Percentiles rank a stretch among this genome's conserved stretches.
phyloP scores from a whole-genome alignment of 2,329 filamentous ascomycete species.

The Verticillium tricorpus region DNA sequence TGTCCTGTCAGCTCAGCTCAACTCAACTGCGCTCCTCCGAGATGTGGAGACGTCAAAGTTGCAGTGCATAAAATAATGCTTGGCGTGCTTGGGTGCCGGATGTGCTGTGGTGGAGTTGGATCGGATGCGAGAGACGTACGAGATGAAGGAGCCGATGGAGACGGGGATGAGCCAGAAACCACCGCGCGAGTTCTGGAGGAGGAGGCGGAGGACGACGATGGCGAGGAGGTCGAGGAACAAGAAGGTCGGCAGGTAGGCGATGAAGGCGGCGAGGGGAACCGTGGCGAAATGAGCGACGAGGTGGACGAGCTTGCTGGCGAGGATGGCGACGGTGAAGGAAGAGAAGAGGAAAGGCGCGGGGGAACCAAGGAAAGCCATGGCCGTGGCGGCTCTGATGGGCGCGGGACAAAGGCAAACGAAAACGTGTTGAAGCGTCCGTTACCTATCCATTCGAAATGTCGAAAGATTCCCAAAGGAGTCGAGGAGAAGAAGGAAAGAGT shows the following conservation, averaged over 20 bases:
- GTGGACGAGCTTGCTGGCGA: constrained; percentile 22
- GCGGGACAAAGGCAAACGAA: not conserved
- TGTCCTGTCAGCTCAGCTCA: not conserved
- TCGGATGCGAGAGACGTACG: constrained; percentile 15
- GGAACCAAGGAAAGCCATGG: constrained; percentile 1
- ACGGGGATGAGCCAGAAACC: constrained; percentile 14
- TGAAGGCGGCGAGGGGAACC: constrained; percentile 20
- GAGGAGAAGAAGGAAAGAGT: not conserved
- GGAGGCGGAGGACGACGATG: constrained; percentile 18
- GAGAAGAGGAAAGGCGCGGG: constrained; percentile 20
- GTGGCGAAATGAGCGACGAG: constrained; percentile 20
- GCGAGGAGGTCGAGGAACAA: constrained; percentile 21
- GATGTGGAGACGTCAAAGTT: not conserved
- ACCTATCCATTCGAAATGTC: not conserved
- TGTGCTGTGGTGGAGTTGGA: not conserved
- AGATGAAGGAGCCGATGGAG: constrained; percentile 16
- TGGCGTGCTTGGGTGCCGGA: not conserved
- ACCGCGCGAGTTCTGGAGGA: constrained; percentile 19
- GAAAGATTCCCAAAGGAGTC: not conserved
- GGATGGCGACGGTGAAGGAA: constrained; percentile 21
- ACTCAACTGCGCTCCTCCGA: not conserved
- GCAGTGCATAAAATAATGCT: not conserved
- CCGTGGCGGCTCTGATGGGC: not conserved
- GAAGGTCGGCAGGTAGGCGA: constrained; percentile 26
- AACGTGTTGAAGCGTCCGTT: constrained; percentile 3